Evolutionary conservation across 2,329 filamentous ascomycete species (phyloP).

Genomic region (Penicillium verrucosum): DNA sequence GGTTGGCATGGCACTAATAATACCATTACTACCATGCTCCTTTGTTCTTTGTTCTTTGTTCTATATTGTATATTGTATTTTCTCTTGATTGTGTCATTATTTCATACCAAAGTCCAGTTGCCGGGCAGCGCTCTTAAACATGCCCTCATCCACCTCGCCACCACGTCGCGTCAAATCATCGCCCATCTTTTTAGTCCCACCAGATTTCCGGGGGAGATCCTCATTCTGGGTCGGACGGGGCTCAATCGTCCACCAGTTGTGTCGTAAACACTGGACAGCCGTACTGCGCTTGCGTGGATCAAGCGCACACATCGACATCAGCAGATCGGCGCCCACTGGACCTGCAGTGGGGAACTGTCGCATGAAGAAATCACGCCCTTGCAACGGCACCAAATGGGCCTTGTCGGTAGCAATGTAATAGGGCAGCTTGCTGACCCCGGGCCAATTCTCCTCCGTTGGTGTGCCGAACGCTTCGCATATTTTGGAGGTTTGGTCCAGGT

Average conservation of each 20-base stretch:
- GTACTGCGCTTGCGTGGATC: slow-evolving; percentile 84
- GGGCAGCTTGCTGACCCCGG: slow-evolving; percentile 76
- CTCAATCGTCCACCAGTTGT: slow-evolving; percentile 81
- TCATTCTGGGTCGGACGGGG: slow-evolving; percentile 79
- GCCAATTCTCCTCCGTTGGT: slow-evolving; percentile 92
- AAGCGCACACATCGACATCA: slow-evolving; percentile 79
- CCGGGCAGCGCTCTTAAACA: slow-evolving; percentile 70
- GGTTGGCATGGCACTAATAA: not conserved
- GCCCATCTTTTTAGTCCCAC: slow-evolving; percentile 70
- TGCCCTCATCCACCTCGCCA: slow-evolving; percentile 65
- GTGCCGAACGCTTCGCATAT: slow-evolving; percentile 85
- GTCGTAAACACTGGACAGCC: slow-evolving; percentile 71
- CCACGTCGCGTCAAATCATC: slow-evolving; percentile 76
- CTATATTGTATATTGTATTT: not conserved
- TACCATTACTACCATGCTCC: not conserved
- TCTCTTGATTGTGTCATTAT: slow-evolving; percentile 9
- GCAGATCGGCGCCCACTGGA: slow-evolving; percentile 76
- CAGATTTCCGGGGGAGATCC: slow-evolving; percentile 74
- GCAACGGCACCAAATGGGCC: slow-evolving; percentile 54
- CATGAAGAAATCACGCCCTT: slow-evolving; percentile 69
- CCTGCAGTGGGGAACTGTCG: slow-evolving; percentile 77
- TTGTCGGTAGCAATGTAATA: slow-evolving; percentile 72
- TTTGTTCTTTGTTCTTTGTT: not conserved
- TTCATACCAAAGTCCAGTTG: slow-evolving; percentile 70
- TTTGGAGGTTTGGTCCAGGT: slow-evolving; percentile 79